Percentiles rank a stretch among this genome's conserved stretches.
Conservation (phyloP, 495 filamentous ascomycete species). For the Penicillium coffeae region DNA sequence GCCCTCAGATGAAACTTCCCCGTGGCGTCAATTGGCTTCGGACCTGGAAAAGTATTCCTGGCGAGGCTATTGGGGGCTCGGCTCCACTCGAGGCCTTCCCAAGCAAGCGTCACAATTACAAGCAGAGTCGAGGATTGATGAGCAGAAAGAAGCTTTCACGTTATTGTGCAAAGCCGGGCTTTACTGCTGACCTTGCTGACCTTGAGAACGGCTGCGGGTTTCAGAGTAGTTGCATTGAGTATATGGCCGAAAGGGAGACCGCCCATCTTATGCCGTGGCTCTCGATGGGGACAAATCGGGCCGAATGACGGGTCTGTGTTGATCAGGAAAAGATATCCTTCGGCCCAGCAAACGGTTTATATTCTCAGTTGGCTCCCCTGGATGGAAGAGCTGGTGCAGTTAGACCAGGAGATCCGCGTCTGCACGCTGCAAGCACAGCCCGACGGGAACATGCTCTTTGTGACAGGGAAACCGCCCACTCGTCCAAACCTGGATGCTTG, state of each 20-base stretch:
- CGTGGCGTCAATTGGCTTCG: constrained; percentile 24
- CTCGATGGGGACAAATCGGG: background rate
- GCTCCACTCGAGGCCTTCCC: constrained; percentile 10
- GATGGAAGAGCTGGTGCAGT: too few relatives aligned
- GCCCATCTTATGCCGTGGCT: background rate
- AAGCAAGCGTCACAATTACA: constrained; percentile 2
- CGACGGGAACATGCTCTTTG: too few relatives aligned
- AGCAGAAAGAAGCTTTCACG: background rate
- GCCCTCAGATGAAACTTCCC: constrained; percentile 2
- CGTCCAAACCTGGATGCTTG: too few relatives aligned
- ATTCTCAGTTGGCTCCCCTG: too few relatives aligned
- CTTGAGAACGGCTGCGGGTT: background rate
- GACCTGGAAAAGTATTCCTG: constrained; percentile 27
- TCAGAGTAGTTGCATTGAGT: background rate
- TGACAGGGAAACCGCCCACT: too few relatives aligned
- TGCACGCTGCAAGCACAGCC: too few relatives aligned
- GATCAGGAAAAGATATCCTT: background rate
- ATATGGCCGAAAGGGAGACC: background rate
- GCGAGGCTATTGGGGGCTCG: constrained; percentile 22
- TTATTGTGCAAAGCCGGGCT: too few relatives aligned
- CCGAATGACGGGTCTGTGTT: background rate
- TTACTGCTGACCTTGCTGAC: background rate
- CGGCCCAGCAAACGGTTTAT: too few relatives aligned
- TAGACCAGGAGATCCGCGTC: background rate
- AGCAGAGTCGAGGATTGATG: background rate